Conservation (phyloP, 2,329 filamentous ascomycete species). For the Fusarium scirpi region DNA sequence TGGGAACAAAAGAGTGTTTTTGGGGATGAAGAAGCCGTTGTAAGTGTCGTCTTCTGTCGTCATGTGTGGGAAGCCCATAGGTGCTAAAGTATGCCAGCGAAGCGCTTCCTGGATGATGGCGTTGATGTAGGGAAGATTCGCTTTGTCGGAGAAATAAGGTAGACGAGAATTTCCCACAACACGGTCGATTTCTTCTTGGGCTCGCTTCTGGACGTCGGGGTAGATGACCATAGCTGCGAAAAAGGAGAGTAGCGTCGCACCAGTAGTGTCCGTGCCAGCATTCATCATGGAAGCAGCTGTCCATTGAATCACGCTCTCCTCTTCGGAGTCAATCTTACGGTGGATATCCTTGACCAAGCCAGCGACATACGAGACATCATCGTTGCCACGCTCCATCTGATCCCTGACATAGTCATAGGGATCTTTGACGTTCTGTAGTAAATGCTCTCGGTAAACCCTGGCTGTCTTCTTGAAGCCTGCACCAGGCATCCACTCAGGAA, state of each 20-base stretch:
- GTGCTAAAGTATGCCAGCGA: conserved; percentile 50
- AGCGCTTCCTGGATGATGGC: conserved; percentile 49
- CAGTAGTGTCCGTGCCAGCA: conserved; percentile 50
- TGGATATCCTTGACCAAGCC: conserved; percentile 1
- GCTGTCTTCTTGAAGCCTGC: conserved; percentile 9
- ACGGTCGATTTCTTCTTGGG: conserved; percentile 56
- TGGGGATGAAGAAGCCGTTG: conserved; percentile 45
- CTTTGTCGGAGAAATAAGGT: conserved; percentile 57
- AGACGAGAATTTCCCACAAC: conserved; percentile 57
- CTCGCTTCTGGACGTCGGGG: conserved; percentile 56
- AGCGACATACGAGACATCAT: conserved; percentile 13
- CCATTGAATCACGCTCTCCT: conserved; percentile 20
- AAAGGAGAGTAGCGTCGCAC: conserved; percentile 48
- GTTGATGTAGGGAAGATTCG: conserved; percentile 57
- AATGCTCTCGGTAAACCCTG: neutral
- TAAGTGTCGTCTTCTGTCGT: conserved; percentile 49
- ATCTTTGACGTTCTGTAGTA: neutral
- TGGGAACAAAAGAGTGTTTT: conserved; percentile 37
- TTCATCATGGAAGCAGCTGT: conserved; percentile 40
- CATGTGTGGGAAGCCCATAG: conserved; percentile 53
- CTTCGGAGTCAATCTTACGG: conserved; percentile 10
- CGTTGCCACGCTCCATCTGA: neutral
- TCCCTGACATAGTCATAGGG: conserved; percentile 6
- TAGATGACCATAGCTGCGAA: conserved; percentile 61
- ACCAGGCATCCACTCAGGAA: conserved; percentile 20